Percentiles rank a stretch among this genome's conserved stretches.
phyloP scores from a whole-genome alignment of 129 eudicot genomes.

The Flaveria trinervia region DNA sequence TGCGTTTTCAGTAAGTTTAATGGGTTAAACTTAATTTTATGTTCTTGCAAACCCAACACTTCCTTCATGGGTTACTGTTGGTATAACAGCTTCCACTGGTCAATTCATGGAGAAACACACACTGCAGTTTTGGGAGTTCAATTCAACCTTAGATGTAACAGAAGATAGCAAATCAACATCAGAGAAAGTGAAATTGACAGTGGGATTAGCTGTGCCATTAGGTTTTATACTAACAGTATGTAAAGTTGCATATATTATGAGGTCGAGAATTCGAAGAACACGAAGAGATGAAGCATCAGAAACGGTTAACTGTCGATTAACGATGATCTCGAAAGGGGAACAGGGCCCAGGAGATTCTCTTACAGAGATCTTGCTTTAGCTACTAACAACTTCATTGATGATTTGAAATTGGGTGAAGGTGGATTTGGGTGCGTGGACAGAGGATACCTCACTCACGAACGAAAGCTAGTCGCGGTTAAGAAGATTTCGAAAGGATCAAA shows the following conservation, averaged over 20 bases:
- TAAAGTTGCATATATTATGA: constrained; percentile 4
- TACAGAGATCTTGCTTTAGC: constrained; percentile 46
- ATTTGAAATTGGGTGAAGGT: constrained; percentile 57
- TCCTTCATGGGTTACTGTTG: constrained; percentile 42
- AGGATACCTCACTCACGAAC: constrained; percentile 37
- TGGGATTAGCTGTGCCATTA: constrained; percentile 31
- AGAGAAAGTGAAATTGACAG: constrained; percentile 12
- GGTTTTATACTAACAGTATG: constrained; percentile 16
- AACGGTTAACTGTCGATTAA: constrained; percentile 28
- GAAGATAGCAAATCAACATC: constrained; percentile 4
- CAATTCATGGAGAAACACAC: constrained; percentile 35
- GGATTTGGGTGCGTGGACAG: constrained; percentile 63
- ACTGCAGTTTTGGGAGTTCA: constrained; percentile 47
- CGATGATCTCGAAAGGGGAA: constrained; percentile 50
- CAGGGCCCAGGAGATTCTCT: constrained; percentile 53
- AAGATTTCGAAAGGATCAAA: constrained; percentile 53
- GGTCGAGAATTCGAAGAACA: constrained; percentile 14
- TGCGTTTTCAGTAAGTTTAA: no score
- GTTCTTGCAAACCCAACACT: no score
- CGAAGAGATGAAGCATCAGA: background rate
- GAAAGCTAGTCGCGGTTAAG: constrained; percentile 54
- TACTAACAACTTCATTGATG: constrained; percentile 46
- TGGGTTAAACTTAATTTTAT: no score
- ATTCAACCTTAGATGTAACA: constrained; percentile 33
- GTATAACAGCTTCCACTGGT: constrained; percentile 55